Conservation (phyloP, 2,329 filamentous ascomycete species). For the Fusarium pininemorale region DNA sequence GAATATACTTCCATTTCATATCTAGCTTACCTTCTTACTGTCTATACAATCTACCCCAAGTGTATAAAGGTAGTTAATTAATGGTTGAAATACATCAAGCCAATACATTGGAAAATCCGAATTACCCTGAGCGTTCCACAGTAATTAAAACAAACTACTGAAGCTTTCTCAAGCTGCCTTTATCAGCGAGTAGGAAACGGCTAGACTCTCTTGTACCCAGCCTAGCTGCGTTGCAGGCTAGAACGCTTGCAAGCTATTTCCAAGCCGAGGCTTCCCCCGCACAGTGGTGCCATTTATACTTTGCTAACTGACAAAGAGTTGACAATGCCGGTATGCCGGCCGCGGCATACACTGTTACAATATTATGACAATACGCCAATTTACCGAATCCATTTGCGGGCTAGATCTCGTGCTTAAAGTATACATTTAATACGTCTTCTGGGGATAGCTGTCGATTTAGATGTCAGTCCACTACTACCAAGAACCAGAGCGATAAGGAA, state of each 20-base stretch:
- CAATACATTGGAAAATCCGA: too few relatives aligned
- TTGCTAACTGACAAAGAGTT: background rate
- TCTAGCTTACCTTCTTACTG: fast-evolving
- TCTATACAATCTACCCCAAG: fast-evolving
- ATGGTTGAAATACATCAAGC: too few relatives aligned
- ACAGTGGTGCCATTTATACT: background rate
- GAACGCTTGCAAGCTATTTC: fast-evolving
- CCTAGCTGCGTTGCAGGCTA: fast-evolving
- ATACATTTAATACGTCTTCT: background rate
- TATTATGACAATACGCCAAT: fast-evolving
- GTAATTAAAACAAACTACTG: fast-evolving
- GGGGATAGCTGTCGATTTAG: background rate
- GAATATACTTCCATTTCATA: fast-evolving
- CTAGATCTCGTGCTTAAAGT: fast-evolving
- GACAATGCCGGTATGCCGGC: background rate
- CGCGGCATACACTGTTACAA: background rate
- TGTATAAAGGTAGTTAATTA: fast-evolving
- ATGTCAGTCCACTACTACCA: fast-evolving
- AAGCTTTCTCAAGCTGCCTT: background rate
- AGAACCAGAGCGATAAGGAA: too few relatives aligned
- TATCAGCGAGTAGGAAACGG: fast-evolving
- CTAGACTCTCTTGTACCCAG: fast-evolving
- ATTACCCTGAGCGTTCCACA: background rate
- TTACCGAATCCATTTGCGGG: background rate
- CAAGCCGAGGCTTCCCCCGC: background rate